Percentiles rank a stretch among this genome's conserved stretches.
Conservation (phyloP, 2,329 filamentous ascomycete genomes). For the Pseudopyrenochaeta lycopersici region DNA sequence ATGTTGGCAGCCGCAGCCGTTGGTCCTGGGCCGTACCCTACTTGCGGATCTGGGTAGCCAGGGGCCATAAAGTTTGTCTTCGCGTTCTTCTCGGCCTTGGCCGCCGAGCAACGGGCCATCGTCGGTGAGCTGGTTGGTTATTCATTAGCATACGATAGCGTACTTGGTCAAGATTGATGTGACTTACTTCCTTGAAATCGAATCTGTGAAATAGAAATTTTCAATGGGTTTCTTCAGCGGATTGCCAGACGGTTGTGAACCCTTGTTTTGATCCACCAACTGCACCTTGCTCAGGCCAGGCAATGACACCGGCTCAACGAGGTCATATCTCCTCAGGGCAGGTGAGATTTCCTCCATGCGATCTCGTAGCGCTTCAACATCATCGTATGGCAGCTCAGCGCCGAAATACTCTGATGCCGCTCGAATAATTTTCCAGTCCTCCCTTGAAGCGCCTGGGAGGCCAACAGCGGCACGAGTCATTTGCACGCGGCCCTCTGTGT, state of each 20-base stretch:
- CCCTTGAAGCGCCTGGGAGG: constrained; percentile 86
- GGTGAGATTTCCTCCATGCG: constrained; percentile 96
- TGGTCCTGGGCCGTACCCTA: constrained; percentile 50
- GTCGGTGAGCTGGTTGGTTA: constrained; percentile 87
- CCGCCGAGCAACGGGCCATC: constrained; percentile 96
- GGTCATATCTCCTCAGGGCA: constrained; percentile 86
- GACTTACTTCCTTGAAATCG: constrained; percentile 90
- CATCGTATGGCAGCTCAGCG: constrained; percentile 87
- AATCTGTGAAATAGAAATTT: constrained; percentile 98
- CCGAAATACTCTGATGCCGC: constrained; percentile 92
- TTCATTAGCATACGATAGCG: constrained; percentile 17
- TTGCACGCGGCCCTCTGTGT: constrained; percentile 96
- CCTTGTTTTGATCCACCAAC: constrained; percentile 96
- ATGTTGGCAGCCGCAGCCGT: constrained; percentile 34
- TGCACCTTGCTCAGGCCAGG: constrained; percentile 89
- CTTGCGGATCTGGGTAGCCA: constrained; percentile 53
- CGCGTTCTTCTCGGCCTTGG: constrained; percentile 73
- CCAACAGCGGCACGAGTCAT: constrained; percentile 90
- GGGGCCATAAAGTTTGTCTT: constrained; percentile 62
- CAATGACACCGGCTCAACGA: constrained; percentile 79
- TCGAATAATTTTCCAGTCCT: constrained; percentile 99
- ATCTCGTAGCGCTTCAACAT: constrained; percentile 86
- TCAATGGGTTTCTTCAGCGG: constrained; percentile 87
- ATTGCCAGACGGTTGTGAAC: constrained; percentile 73
- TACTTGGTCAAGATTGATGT: background rate